Base-by-base conservation (phyloP, 768 basidiomycete species). In the Phaffia tasmanica region DNA sequence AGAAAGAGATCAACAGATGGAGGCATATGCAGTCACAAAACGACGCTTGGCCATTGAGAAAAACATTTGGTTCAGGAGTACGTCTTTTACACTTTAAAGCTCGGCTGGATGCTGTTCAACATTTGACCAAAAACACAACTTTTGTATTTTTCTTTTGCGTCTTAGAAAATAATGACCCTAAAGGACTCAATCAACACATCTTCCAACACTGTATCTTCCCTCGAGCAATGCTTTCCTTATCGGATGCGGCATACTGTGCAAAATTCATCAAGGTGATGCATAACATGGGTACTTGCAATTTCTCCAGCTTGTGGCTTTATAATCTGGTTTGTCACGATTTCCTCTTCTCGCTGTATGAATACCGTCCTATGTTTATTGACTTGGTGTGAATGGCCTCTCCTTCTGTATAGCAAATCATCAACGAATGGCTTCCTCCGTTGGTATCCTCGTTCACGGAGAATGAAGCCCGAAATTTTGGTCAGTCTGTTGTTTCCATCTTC, bases 381-480 rank as follows among this genome's bases (percentile, higher is more conserved):
- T 48, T 18, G 29, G 25, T 25, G 42, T 59, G 62, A n/a, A 19
- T 18, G 19, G 30, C 47, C n/a, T 57, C 9, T 42, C 42, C 29
- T 35, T n/a, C 14, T 25, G 1, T 8, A 55, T 57, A 57, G 56
- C 30, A 95, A 89, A 78, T 97, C 47, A 84, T 98, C 27, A 85
- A 85, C 9, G 88, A 90, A 53, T 86, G 89, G 70, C 81, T 95
- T 60, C 85, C 88, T 61, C 84, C 85, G 7, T 82, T 92, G 15
- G 79, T 97, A 27, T 95, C 92, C 75, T 87, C 89, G 0, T 93
- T 91, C 73, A 95, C 93, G 70, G 94, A 94, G 78, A 89, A 89
- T 71, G 93, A 99, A 77, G 92, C 91, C 16, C 84, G 87, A 60
- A 98, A 97, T 76, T 92, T 91, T 72, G 92, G 93, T 88, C 72